Evolutionary conservation across 2,329 filamentous ascomycete species (phyloP).

Genomic region (Pseudonectria foliicola): DNA sequence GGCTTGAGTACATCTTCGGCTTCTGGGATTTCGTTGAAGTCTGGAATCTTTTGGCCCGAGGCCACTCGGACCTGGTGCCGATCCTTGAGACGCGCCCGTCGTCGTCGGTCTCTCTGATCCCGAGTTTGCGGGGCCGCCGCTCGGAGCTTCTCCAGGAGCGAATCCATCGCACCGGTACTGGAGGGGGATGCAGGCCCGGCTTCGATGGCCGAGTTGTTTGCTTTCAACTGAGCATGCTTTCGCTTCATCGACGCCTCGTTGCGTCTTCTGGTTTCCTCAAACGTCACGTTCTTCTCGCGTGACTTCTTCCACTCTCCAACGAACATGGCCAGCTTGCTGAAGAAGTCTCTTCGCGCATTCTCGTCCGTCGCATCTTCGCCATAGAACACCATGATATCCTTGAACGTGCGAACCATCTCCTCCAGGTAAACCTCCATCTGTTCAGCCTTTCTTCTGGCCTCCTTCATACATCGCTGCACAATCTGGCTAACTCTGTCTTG

Average conservation of each 20-base stretch:
- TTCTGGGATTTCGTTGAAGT: slow-evolving; percentile 56
- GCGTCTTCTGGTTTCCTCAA: slow-evolving; percentile 75
- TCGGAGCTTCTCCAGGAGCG: slow-evolving; percentile 85
- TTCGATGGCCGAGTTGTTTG: slow-evolving; percentile 44
- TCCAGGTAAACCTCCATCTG: slow-evolving; percentile 91
- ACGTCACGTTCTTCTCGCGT: slow-evolving; percentile 76
- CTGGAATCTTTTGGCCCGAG: slow-evolving; percentile 78
- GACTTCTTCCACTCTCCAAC: slow-evolving; percentile 94
- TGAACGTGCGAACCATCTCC: slow-evolving; percentile 84
- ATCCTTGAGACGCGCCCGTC: slow-evolving; percentile 83
- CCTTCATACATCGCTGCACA: slow-evolving; percentile 92
- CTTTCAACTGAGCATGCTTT: slow-evolving; percentile 67
- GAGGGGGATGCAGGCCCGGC: slow-evolving; percentile 56
- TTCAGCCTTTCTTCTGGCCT: slow-evolving; percentile 89
- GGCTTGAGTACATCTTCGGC: slow-evolving; percentile 35
- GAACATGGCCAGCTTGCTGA: slow-evolving; percentile 85
- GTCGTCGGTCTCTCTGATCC: slow-evolving; percentile 81
- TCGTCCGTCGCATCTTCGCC: slow-evolving; percentile 91
- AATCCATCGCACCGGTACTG: slow-evolving; percentile 90
- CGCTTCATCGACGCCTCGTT: slow-evolving; percentile 92
- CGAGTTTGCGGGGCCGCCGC: slow-evolving; percentile 84
- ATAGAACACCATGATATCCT: slow-evolving; percentile 95
- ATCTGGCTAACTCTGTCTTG: slow-evolving; percentile 91
- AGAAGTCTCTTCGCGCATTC: slow-evolving; percentile 90
- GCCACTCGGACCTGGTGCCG: slow-evolving; percentile 83